These are phyloP conservation scores for Limnanthes douglasii DNA, from an alignment of 345 rosid species.

Conservation along the genomic window DNA sequence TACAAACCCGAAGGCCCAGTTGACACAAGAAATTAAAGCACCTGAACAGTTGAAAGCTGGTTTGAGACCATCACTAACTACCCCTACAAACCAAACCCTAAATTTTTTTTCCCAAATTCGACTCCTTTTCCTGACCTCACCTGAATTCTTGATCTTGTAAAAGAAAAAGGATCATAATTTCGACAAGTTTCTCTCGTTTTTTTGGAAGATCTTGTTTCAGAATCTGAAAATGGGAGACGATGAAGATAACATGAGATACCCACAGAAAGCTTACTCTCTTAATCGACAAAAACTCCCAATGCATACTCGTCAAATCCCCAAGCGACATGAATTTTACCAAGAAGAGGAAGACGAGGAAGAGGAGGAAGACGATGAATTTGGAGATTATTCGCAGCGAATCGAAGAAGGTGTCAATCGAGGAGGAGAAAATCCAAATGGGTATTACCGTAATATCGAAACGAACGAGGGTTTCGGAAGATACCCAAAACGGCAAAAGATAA, in stretches of 20 bases:
- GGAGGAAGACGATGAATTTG: constrained; percentile 5
- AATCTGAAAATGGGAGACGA: constrained; percentile 66
- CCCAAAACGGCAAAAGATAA: constrained; percentile 60
- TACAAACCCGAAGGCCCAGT: too few species aligned
- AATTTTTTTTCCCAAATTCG: too few species aligned
- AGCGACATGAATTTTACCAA: constrained; percentile 15
- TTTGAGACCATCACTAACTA: too few species aligned
- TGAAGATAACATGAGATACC: constrained; percentile 64
- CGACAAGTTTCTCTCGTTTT: too few species aligned
- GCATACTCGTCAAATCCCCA: constrained; percentile 12
- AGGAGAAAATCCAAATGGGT: constrained; percentile 21
- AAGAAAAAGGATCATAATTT: too few species aligned
- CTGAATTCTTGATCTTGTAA: too few species aligned
- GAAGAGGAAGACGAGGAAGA: constrained; percentile 18
- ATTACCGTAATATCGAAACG: constrained; percentile 11
- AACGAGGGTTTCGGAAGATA: constrained; percentile 32
- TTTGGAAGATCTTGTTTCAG: too few species aligned
- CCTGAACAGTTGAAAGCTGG: too few species aligned
- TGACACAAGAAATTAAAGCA: too few species aligned
- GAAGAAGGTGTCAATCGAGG: constrained; percentile 24
- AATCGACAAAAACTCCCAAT: constrained; percentile 47
- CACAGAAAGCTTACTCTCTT: constrained; percentile 33
- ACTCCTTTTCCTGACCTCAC: too few species aligned
- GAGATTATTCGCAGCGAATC: constrained; percentile 3
- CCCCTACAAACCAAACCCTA: too few species aligned